phyloP scores from a whole-genome alignment of 169 alveolate species.

The Cardiosporidium cionae region DNA sequence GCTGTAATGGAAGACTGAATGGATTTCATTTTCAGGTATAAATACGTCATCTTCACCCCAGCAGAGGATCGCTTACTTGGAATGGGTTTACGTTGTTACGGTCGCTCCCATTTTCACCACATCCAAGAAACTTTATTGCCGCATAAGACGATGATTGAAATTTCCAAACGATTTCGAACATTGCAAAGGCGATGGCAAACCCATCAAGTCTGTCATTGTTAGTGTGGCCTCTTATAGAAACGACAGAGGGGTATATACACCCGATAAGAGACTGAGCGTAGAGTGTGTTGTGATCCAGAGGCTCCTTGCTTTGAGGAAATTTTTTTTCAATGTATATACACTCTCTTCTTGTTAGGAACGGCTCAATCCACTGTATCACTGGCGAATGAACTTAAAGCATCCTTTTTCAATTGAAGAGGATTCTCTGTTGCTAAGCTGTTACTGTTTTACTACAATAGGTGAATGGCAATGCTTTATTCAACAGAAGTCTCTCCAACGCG shows the following conservation, averaged over 20 bases:
- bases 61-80: slow-evolving; percentile 17
- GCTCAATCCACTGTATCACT: slow-evolving; percentile 1
- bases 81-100: not conserved
- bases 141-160: not conserved
- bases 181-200: slow-evolving; percentile 18
- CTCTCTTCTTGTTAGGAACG: not conserved
- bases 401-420: slow-evolving; percentile 6
- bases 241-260: too few relatives aligned
- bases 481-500: too few relatives aligned
- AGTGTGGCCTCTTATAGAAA: too few relatives aligned
- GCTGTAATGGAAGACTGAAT: too few relatives aligned
- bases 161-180: slow-evolving; percentile 5
- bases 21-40: not conserved
- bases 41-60: not conserved
- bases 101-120: slow-evolving; percentile 1
- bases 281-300: too few relatives aligned
- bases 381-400: not conserved
- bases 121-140: slow-evolving; percentile 3
- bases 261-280: too few relatives aligned
- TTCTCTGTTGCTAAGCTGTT: not conserved
- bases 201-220: slow-evolving; percentile 3
- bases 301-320: not conserved
- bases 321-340: not conserved
- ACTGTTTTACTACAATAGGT: too few relatives aligned
- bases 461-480: too few relatives aligned